phyloP scores from a whole-genome alignment of 306 rosid species.

The Cucurbita ficifolia region DNA sequence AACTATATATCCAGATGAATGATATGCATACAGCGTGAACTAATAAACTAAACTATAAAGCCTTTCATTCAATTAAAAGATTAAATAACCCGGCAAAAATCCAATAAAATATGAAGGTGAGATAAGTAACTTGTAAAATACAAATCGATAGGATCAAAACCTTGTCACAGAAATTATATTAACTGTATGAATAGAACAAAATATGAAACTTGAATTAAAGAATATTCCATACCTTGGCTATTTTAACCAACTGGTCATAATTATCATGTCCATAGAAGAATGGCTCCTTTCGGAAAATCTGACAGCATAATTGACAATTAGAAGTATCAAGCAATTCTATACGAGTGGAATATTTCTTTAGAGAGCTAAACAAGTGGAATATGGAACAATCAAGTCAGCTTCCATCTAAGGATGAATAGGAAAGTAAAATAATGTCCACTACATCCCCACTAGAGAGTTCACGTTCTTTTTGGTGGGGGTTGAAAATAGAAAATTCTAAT shows the following conservation, averaged over 20 bases:
- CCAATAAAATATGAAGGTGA: not conserved
- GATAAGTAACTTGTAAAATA: not conserved
- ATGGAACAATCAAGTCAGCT: not conserved
- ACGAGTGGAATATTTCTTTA: not conserved
- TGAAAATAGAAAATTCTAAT: not conserved
- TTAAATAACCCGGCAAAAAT: not conserved
- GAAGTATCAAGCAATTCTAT: slow-evolving; percentile 19
- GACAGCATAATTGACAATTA: slow-evolving; percentile 18
- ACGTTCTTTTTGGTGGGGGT: not conserved
- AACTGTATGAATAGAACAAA: not conserved
- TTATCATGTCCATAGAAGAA: slow-evolving; percentile 98
- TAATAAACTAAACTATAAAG: not conserved
- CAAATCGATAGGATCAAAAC: not conserved
- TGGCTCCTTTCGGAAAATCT: slow-evolving; percentile 74
- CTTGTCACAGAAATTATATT: not conserved
- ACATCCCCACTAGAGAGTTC: not conserved
- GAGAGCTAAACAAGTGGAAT: not conserved
- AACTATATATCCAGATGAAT: not conserved
- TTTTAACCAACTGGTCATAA: slow-evolving; percentile 32
- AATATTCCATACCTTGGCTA: slow-evolving; percentile 21
- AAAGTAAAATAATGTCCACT: not conserved
- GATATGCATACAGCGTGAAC: not conserved
- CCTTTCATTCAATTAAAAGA: not conserved
- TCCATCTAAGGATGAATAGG: not conserved
- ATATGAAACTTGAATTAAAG: slow-evolving; percentile 5